A percentile compares a stretch with the other conserved stretches of the same genome.
phyloP scores from a whole-genome alignment of 208 protist species.

The Leishmania turanica region DNA sequence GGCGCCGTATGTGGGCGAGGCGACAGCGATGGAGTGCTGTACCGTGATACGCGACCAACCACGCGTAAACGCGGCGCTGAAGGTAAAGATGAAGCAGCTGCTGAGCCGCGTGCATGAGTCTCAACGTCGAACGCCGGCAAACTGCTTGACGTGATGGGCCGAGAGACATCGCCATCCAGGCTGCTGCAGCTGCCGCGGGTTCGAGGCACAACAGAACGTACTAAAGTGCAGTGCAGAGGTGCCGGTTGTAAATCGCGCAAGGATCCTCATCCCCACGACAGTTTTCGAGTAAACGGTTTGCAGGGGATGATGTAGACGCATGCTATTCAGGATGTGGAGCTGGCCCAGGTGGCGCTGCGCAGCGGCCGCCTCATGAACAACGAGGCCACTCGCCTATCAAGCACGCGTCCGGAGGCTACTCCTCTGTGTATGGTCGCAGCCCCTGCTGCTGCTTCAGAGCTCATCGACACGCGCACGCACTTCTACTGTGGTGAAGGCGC shows the following conservation, averaged over 20 bases:
- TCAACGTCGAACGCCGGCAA: background rate
- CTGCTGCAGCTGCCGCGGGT: background rate
- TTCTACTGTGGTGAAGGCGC: background rate
- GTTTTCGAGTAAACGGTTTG: background rate
- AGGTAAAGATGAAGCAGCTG: conserved; percentile 55
- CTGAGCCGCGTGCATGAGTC: conserved; percentile 31
- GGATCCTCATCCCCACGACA: background rate
- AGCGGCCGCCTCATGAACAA: background rate
- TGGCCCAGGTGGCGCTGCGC: background rate
- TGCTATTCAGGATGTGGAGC: background rate
- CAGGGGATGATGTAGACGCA: background rate
- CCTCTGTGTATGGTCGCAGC: background rate
- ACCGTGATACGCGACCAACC: conserved; percentile 48
- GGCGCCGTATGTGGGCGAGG: conserved; percentile 34
- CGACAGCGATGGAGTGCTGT: conserved; percentile 54
- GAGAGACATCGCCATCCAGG: background rate
- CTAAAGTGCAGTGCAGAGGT: background rate
- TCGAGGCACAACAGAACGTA: background rate
- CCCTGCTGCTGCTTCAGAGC: background rate
- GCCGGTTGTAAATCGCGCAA: background rate
- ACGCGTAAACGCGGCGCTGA: conserved; percentile 57
- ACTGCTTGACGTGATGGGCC: background rate
- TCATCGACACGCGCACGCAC: background rate
- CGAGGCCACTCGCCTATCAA: background rate
- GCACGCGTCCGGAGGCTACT: background rate